Conservation (phyloP, 2,329 filamentous ascomycete genomes). For the Talaromyces albobiverticillius region DNA sequence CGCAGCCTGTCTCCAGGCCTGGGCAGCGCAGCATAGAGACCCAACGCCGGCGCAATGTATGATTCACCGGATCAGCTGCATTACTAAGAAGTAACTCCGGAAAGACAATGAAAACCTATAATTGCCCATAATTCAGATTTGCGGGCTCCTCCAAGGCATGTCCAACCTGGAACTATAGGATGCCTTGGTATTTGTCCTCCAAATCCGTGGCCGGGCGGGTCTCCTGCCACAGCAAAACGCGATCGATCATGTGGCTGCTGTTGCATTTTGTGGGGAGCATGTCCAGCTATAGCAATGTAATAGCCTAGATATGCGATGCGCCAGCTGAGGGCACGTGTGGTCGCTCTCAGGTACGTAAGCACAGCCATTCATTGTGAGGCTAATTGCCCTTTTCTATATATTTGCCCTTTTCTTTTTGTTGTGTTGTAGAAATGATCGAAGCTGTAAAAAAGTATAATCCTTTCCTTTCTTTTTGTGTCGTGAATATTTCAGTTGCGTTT, state of each 20-base stretch:
- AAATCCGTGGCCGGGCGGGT: conserved; percentile 1
- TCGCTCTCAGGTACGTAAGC: conserved; percentile 8
- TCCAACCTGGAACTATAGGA: conserved; percentile 5
- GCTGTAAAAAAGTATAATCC: conserved; percentile 4
- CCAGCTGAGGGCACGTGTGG: conserved; percentile 11
- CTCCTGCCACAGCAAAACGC: conserved; percentile 5
- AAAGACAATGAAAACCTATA: conserved; percentile 5
- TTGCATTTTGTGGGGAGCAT: conserved; percentile 18
- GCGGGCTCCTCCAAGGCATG: neutral
- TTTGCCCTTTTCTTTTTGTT: conserved; percentile 2
- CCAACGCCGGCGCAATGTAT: conserved; percentile 1
- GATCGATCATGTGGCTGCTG: conserved; percentile 18
- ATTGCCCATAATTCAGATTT: conserved; percentile 3
- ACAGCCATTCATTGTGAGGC: neutral
- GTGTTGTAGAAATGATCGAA: neutral
- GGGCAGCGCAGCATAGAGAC: neutral
- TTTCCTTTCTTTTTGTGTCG: conserved; percentile 3
- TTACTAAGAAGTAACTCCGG: conserved; percentile 7
- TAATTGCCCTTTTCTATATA: neutral
- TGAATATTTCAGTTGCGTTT: neutral
- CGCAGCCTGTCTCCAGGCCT: conserved; percentile 3
- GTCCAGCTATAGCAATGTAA: conserved; percentile 12
- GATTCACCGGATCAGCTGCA: conserved; percentile 3
- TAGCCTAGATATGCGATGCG: conserved; percentile 6
- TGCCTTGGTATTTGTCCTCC: neutral